These are phyloP conservation scores for Ophiostoma perfectum DNA, from an alignment of 2,329 filamentous ascomycete genomes.

Conservation along the genomic window DNA sequence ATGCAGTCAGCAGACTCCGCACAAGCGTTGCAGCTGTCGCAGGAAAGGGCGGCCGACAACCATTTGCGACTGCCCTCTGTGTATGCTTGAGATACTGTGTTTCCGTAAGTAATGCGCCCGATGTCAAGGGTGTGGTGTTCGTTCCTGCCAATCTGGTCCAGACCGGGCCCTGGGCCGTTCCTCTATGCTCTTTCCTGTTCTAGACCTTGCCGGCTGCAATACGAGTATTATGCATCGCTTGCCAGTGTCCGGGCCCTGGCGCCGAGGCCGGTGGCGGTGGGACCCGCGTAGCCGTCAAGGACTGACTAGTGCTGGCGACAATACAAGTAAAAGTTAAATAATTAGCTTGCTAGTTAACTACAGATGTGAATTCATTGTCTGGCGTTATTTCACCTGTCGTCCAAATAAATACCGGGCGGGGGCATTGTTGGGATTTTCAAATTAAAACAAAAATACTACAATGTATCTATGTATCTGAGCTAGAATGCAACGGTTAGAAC, in stretches of 20 bases:
- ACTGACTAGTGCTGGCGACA: background rate
- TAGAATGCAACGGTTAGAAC: no score
- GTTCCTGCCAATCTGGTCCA: slow-evolving; percentile 5
- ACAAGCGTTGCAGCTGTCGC: no score
- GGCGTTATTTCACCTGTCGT: no score
- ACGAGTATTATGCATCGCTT: background rate
- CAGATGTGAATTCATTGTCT: no score
- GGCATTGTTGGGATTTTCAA: no score
- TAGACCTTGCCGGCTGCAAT: slow-evolving; percentile 1
- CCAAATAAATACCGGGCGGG: no score
- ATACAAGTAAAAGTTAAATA: background rate
- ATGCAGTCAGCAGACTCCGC: no score
- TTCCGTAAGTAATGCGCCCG: background rate
- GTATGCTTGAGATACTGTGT: background rate
- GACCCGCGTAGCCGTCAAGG: background rate
- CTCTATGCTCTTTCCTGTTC: slow-evolving; percentile 1
- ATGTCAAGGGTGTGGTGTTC: slow-evolving; percentile 3
- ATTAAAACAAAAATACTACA: no score
- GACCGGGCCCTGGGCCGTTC: background rate
- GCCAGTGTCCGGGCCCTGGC: background rate
- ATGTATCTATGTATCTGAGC: no score
- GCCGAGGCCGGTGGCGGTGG: slow-evolving; percentile 1
- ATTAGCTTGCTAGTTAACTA: no score
- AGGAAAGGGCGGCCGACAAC: no score
- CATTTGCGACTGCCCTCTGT: background rate